Conservation (phyloP, 371 early-diverging fungal genomes). For the Vairimorpha ceranae region DNA sequence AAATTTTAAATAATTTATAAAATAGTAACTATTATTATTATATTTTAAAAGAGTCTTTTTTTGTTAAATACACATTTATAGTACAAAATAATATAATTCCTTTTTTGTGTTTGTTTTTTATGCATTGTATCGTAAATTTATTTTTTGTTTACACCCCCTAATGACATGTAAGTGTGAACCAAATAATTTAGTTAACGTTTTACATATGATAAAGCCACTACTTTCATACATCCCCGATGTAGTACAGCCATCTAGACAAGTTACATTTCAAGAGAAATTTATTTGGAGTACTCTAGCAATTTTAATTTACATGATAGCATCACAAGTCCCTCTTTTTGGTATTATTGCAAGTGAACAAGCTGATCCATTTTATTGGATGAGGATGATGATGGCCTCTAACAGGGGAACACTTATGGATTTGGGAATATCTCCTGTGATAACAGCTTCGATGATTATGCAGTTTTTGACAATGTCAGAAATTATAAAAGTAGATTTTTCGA, state of each 20-base stretch:
- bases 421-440: slow-evolving; percentile 96
- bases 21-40: too few relatives aligned
- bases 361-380: slow-evolving; percentile 92
- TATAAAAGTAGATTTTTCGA: slow-evolving; percentile 87
- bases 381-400: slow-evolving; percentile 95
- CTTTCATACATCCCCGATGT: slow-evolving; percentile 93
- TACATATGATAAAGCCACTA: slow-evolving; percentile 91
- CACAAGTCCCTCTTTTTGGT: slow-evolving; percentile 98
- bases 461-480: slow-evolving; percentile 84
- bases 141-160: slow-evolving; percentile 17
- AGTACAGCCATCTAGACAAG: slow-evolving; percentile 83
- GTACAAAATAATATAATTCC: too few relatives aligned
- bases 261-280: slow-evolving; percentile 90
- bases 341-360: slow-evolving; percentile 81
- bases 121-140: too few relatives aligned
- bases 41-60: too few relatives aligned
- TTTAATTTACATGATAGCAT: slow-evolving; percentile 91
- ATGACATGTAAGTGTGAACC: slow-evolving; percentile 45
- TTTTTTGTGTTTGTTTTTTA: too few relatives aligned
- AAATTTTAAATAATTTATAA: too few relatives aligned
- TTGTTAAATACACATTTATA: too few relatives aligned
- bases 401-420: slow-evolving; percentile 99
- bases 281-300: slow-evolving; percentile 95
- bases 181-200: slow-evolving; percentile 71
- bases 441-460: slow-evolving; percentile 98